Evolutionary conservation across 768 basidiomycete species (phyloP), one percentile per base, ranked within the genome.

Genomic region (Lactarius sanguifluus): DNA sequence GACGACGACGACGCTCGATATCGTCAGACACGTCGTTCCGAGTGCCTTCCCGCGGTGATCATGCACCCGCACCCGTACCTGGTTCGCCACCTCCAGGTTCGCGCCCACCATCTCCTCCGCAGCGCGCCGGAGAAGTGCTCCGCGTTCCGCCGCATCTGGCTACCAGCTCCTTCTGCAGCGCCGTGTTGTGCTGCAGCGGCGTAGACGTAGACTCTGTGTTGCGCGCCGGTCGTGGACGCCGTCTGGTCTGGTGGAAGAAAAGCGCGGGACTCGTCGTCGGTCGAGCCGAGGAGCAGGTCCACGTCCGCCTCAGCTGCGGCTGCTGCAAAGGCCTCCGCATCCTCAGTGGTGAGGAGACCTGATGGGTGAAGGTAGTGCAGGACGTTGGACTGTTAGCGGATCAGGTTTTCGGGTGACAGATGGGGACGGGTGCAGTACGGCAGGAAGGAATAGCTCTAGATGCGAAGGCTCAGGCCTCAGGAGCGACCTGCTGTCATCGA

Each of bases 91-190:
- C 34, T 36, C 2, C 34, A 36, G 34, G 34, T 36, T 36, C 0
- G 93, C 88, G 70, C 96, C 96, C 30, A 36, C 34, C 34, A 9
- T 10, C 84, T 81, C 72, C 90, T 91, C 58, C 97, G 85, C 73
- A 76, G 70, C 81, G 78, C 5, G 79, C 76, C 8, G 72, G 34
- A 34, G 34, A 34, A 34, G 34, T 10, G 8, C 34, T 9, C 34
- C 34, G 34, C 34, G 34, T 34, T 10, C 34, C 8, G 34, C 74
- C 3, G 72, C 69, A 1, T 75, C 64, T 75, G 66, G 30, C 3
- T 3, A 6, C 30, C 30, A 32, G 30, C 30, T 4, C 30, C 30
- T 32, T 32, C 30, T 32, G 30, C 30, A 32, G 30, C 30, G 30
- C 30, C 30, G 30, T 32, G 30, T 32, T 34, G 1, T 34, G 9